Evolutionary conservation across 2,329 filamentous ascomycete species (phyloP).

Genomic region (Diaporthe citrichinensis): DNA sequence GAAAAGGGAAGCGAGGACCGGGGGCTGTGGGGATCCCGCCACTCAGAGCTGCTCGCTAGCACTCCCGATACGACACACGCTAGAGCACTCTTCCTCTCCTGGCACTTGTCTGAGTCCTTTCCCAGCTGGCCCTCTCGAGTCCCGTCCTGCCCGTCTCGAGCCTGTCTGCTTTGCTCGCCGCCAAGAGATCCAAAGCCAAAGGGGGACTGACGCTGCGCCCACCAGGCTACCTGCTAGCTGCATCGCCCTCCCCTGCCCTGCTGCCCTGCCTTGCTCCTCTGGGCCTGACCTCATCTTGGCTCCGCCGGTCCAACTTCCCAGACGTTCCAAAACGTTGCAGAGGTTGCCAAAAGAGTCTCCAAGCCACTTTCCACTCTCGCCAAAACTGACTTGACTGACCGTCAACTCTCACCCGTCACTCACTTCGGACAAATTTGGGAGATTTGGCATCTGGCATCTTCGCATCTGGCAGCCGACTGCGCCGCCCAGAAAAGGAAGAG

Average conservation of each 20-base stretch:
- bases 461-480: neutral
- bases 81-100: slow-evolving; percentile 13
- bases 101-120: neutral
- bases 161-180: neutral
- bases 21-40: slow-evolving; percentile 10
- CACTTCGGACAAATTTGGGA: slow-evolving; percentile 21
- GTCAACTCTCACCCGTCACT: slow-evolving; percentile 18
- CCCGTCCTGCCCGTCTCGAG: neutral
- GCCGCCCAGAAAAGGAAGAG: slow-evolving; percentile 5
- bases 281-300: slow-evolving; percentile 32
- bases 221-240: slow-evolving; percentile 16
- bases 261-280: neutral
- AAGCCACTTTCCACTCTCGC: slow-evolving; percentile 30
- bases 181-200: slow-evolving; percentile 4
- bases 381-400: slow-evolving; percentile 25
- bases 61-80: slow-evolving; percentile 27
- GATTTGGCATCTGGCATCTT: neutral
- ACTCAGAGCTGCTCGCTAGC: slow-evolving; percentile 28
- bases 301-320: slow-evolving; percentile 31
- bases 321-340: slow-evolving; percentile 26
- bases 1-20: slow-evolving; percentile 15
- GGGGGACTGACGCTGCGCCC: slow-evolving; percentile 23
- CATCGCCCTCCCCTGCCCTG: slow-evolving; percentile 14
- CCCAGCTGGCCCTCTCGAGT: neutral
- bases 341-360: slow-evolving; percentile 18